Evolutionary conservation across 768 basidiomycete genomes (phyloP), one percentile per base, ranked within the genome.

Genomic region (Lentinula guzmanii): DNA sequence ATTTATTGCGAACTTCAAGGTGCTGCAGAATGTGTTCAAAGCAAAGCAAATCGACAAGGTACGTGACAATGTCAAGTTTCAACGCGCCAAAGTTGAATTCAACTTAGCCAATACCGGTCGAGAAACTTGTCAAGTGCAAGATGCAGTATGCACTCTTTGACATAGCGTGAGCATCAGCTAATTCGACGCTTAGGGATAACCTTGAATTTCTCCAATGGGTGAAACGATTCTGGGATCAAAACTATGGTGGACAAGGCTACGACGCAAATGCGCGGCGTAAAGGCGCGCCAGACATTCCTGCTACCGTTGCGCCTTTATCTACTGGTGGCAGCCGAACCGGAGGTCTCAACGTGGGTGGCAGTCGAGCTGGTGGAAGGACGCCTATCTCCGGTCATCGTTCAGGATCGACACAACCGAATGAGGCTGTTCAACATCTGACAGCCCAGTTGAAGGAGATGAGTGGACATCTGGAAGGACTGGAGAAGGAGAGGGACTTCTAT

Each of bases 151-250:
- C 87, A 42, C 33, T 55, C 52, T 61, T 31, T 35, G 8, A 48
- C 11, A n/a, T 6, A 2, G n/a, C 51, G 46, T 34, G 41, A 60
- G 60, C 39, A 35, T 63, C 43, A 61, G 42, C 35, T 34, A 33
- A 48, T 50, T 28, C 16, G 48, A 57, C 61, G 31, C 52, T 39
- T 68, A 92, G 91, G 75, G 97, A 98, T 75, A 99, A 99, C 74
- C 87, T 99, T 66, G 97, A 99, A 70, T 98, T 99, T 78, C 74
- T 95, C 61, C 97, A 99, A 75, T 99, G 96, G 96, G 82, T 93
- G 69, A 94, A 94, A 71, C 89, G 90, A 24, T 98, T 89, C 75
- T 98, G 97, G 96, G 95, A 98, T 68, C 75, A 84, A 31, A 93
- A 95, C 78, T 95, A 87, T 71, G 85, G 87, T 16, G 96, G 95